Evolutionary conservation across 1,284 basidiomycete species (phyloP).

Genomic region (Trichosporon faecale): DNA sequence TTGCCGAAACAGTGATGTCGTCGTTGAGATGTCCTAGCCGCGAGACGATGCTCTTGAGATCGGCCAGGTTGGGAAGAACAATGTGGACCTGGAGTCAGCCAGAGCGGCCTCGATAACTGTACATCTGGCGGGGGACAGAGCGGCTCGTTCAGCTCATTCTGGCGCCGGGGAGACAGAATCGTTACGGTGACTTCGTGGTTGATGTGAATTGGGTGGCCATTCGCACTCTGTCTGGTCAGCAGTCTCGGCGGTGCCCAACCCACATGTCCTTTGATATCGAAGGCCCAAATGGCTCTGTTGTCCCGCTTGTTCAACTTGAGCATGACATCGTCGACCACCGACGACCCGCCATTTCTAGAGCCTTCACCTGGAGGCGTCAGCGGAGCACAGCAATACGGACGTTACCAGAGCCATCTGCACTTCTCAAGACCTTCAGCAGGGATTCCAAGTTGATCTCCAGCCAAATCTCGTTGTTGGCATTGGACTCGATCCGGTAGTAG

Average conservation of each 20-base stretch:
- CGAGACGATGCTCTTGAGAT: conserved; percentile 74
- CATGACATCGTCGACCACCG: conserved; percentile 62
- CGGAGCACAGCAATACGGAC: too few species aligned
- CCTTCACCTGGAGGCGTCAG: neutral
- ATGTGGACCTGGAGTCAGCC: conserved; percentile 65
- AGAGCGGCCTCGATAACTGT: conserved; percentile 29
- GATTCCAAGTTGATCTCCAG: conserved; percentile 65
- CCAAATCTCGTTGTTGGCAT: conserved; percentile 73
- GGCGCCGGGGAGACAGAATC: conserved; percentile 69
- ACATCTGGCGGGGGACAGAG: conserved; percentile 86
- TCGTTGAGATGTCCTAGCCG: conserved; percentile 71
- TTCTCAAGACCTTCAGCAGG: conserved; percentile 65
- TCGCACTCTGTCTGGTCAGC: conserved; percentile 23
- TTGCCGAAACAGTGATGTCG: conserved; percentile 61
- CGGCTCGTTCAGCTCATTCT: conserved; percentile 71
- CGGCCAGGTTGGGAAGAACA: conserved; percentile 70
- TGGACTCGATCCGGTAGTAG: conserved; percentile 81
- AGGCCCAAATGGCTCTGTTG: conserved; percentile 43
- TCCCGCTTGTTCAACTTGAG: conserved; percentile 62
- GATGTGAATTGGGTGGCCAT: conserved; percentile 39
- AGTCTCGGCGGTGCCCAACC: neutral
- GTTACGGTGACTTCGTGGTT: conserved; percentile 55
- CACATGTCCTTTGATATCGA: conserved; percentile 44
- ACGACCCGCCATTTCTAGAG: conserved; percentile 13
- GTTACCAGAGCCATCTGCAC: conserved; percentile 46